phyloP scores from a whole-genome alignment of 352 stramenopile genomes.

The Phytophthora melonis region DNA sequence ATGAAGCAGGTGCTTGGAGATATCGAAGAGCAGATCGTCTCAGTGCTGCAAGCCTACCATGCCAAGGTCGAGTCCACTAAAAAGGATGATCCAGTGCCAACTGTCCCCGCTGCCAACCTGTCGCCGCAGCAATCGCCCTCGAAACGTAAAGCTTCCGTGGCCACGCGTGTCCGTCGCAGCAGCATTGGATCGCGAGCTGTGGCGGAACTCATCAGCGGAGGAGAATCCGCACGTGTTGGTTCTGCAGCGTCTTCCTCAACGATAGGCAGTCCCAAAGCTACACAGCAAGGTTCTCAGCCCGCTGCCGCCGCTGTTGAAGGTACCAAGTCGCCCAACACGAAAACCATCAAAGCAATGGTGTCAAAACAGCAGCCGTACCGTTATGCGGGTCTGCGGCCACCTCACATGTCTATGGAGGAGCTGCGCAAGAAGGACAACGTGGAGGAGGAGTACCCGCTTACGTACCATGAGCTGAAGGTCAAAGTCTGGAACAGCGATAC shows the following conservation, averaged over 20 bases:
- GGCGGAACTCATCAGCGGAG: slow-evolving; percentile 14
- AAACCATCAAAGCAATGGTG: slow-evolving; percentile 48
- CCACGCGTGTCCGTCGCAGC: slow-evolving; percentile 20
- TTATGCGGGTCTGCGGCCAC: slow-evolving; percentile 67
- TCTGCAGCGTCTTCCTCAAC: slow-evolving; percentile 14
- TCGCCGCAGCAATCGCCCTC: slow-evolving; percentile 21
- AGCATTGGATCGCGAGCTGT: slow-evolving; percentile 13
- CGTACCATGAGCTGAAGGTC: slow-evolving; percentile 87
- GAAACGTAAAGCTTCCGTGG: slow-evolving; percentile 31
- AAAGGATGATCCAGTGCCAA: slow-evolving; percentile 31
- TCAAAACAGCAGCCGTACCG: slow-evolving; percentile 79
- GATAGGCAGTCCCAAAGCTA: slow-evolving; percentile 9
- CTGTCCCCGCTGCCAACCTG: slow-evolving; percentile 5
- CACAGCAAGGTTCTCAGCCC: slow-evolving; percentile 8
- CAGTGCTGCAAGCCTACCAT: slow-evolving; percentile 72
- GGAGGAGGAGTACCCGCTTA: slow-evolving; percentile 89
- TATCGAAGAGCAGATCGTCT: slow-evolving; percentile 80
- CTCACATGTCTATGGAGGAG: slow-evolving; percentile 80
- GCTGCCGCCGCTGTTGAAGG: slow-evolving; percentile 4
- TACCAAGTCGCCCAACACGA: slow-evolving; percentile 43
- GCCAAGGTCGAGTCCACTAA: slow-evolving; percentile 64
- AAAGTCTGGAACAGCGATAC: slow-evolving; percentile 78
- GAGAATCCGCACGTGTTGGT: slow-evolving; percentile 7
- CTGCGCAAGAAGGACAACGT: slow-evolving; percentile 87
- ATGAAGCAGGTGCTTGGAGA: slow-evolving; percentile 82